phyloP scores from a whole-genome alignment of 768 basidiomycete genomes.

The Lactarius deliciosus region DNA sequence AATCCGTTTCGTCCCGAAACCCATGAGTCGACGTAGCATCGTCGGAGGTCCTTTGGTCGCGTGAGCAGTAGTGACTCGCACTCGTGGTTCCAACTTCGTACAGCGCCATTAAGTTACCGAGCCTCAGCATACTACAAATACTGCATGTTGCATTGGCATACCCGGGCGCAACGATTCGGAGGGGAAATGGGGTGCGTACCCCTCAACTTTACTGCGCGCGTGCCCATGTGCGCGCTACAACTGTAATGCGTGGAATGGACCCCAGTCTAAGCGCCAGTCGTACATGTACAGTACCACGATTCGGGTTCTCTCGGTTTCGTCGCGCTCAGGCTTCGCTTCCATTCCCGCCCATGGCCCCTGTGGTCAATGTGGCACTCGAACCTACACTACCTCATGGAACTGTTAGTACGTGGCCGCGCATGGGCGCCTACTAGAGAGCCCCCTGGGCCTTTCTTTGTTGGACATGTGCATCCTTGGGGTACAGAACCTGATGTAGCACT shows the following conservation, averaged over 20 bases:
- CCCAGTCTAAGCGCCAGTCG: not conserved
- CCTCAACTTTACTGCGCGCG: not conserved
- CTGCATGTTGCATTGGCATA: not conserved
- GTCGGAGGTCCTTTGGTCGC: not conserved
- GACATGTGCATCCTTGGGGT: not conserved
- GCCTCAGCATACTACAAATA: not conserved
- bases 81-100: not conserved
- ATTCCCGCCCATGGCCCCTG: not conserved
- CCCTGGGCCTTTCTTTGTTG: not conserved
- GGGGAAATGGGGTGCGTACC: not conserved
- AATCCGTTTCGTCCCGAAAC: not conserved
- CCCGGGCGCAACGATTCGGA: not conserved
- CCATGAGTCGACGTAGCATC: not conserved
- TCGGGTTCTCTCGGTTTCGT: not conserved
- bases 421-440: not conserved
- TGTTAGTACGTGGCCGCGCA: not conserved
- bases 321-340: not conserved
- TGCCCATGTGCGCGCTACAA: not conserved
- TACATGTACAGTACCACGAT: not conserved
- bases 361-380: not conserved
- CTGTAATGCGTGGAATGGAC: not conserved
- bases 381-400: not conserved
- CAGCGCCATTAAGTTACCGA: not conserved
- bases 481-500: not conserved
- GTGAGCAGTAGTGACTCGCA: not conserved